A percentile compares a stretch with the other conserved stretches of the same genome.
Conservation (phyloP, 768 basidiomycete genomes). For the Glaciozyma antarctica region DNA sequence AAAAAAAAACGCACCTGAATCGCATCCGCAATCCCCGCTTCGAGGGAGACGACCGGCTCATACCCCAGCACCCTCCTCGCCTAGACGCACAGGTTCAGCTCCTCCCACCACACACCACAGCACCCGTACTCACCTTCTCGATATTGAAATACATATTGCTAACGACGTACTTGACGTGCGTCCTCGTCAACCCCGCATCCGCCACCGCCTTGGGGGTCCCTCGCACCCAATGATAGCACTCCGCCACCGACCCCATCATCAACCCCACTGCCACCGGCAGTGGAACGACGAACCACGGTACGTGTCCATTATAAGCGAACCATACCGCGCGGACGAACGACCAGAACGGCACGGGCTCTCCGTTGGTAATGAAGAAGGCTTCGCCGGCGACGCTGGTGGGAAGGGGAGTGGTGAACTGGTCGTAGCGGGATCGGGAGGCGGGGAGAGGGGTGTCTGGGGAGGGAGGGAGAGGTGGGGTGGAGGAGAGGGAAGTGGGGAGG, state of each 20-base stretch:
- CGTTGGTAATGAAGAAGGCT: conserved; percentile 91
- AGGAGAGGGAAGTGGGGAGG: conserved; percentile 3
- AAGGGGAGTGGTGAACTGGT: conserved; percentile 15
- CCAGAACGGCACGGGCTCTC: conserved; percentile 94
- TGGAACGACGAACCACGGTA: conserved; percentile 12
- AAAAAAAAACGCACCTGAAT: conserved; percentile 43
- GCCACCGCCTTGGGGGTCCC: conserved; percentile 64
- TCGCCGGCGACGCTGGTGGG: conserved; percentile 56
- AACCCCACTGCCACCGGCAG: conserved; percentile 38
- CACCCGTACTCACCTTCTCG: conserved; percentile 64
- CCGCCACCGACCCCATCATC: conserved; percentile 60
- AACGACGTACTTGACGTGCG: conserved; percentile 68
- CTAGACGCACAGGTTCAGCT: too few relatives aligned
- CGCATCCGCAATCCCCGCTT: conserved; percentile 71
- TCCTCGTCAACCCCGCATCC: conserved; percentile 56
- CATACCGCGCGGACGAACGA: conserved; percentile 73
- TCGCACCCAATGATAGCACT: conserved; percentile 49
- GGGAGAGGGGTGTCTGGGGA: conserved; percentile 5
- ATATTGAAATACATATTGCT: conserved; percentile 81
- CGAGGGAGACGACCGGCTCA: conserved; percentile 75
- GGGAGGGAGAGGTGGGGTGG: background rate
- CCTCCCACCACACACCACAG: too few relatives aligned
- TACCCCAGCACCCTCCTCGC: conserved; percentile 80
- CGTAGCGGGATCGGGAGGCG: conserved; percentile 15
- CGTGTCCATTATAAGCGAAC: conserved; percentile 48